Evolutionary conservation across 805 yeast genomes (phyloP).

Genomic region (Deakozyma indianensis): DNA sequence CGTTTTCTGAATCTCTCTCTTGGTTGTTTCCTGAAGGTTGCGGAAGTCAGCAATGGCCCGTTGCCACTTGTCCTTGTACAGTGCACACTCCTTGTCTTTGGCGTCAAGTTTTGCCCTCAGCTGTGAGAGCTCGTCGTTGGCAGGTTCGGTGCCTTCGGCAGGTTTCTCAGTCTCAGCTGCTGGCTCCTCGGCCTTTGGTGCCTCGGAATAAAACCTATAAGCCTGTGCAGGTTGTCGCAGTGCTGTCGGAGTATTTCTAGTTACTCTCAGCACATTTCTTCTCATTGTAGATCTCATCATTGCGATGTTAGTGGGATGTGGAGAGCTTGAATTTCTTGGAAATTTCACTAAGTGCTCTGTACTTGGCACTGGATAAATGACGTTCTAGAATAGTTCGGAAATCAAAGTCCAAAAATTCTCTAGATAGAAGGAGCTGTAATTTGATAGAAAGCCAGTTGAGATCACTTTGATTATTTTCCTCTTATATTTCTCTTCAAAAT

Average conservation of each 20-base stretch:
- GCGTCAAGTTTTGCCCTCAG: conserved; percentile 39
- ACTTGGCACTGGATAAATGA: too few species aligned
- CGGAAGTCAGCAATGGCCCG: conserved; percentile 87
- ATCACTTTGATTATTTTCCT: too few species aligned
- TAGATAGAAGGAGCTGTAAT: too few species aligned
- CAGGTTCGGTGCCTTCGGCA: conserved; percentile 4
- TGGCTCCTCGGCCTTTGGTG: conserved; percentile 3
- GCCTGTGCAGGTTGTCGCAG: background rate
- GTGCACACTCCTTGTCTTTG: conserved; percentile 52
- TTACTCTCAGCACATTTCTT: background rate
- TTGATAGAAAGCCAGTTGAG: too few species aligned
- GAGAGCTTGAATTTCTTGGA: too few species aligned
- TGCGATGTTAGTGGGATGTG: too few species aligned
- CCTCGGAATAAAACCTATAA: conserved; percentile 6
- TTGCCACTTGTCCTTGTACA: conserved; percentile 67
- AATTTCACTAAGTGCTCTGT: too few species aligned
- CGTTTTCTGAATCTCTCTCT: conserved; percentile 74
- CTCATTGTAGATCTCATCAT: background rate
- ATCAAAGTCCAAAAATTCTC: too few species aligned
- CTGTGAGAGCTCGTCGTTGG: conserved; percentile 17
- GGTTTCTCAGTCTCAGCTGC: conserved; percentile 6
- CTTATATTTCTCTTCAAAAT: too few species aligned
- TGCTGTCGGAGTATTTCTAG: conserved; percentile 9
- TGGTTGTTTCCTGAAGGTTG: conserved; percentile 79
- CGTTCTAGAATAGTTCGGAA: too few species aligned